Evolutionary conservation across 352 stramenopile species (phyloP).

Genomic region (Phytopythium kandeliae): DNA sequence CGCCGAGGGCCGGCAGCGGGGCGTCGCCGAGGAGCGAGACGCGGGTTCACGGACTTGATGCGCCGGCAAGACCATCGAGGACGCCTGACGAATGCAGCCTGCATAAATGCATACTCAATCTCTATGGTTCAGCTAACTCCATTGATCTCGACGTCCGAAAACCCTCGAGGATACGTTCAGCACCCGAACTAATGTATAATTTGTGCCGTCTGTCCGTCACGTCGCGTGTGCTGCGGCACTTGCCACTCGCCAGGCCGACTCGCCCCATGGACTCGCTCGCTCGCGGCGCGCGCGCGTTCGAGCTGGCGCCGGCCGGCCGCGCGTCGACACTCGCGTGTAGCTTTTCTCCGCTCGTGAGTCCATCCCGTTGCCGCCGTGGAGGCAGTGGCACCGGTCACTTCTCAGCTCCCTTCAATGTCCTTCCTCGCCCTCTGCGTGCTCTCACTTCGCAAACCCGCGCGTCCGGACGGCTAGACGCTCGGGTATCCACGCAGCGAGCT

Average conservation of each 20-base stretch:
- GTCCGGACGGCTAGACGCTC: background rate
- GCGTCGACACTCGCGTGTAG: background rate
- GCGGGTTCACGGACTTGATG: no score
- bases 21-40: no score
- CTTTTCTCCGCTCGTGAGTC: background rate
- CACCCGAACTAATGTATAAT: background rate
- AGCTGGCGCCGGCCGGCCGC: no score
- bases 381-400: constrained; percentile 1
- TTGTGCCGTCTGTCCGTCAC: no score
- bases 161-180: no score
- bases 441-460: constrained; percentile 2
- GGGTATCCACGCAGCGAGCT: no score
- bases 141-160: no score
- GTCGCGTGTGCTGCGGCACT: background rate
- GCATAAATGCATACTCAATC: no score
- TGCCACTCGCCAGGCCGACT: background rate
- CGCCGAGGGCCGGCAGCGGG: background rate
- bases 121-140: no score
- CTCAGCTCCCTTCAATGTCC: constrained; percentile 5
- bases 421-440: background rate
- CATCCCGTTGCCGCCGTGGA: background rate
- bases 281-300: no score
- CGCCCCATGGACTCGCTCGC: background rate
- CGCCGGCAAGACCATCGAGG: no score
- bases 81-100: no score